Conservation (phyloP, 495 filamentous ascomycete genomes). For the Hypoxylon trugodes region DNA sequence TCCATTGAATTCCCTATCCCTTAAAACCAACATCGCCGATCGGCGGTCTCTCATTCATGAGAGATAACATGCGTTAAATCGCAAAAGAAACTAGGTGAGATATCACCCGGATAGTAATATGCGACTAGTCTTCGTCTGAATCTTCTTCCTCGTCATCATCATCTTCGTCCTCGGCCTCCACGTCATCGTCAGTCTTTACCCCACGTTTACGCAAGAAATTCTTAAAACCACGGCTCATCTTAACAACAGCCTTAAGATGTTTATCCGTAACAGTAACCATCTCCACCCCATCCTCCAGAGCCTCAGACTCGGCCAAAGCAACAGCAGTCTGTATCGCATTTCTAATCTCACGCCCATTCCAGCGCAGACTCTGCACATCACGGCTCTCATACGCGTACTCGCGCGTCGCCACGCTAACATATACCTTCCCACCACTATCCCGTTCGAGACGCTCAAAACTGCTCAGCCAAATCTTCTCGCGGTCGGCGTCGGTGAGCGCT, state of each 20-base stretch:
- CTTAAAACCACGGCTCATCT: conserved; percentile 54
- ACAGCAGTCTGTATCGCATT: conserved; percentile 56
- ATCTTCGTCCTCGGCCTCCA: conserved; percentile 26
- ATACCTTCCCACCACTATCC: conserved; percentile 45
- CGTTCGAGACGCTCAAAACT: conserved; percentile 53
- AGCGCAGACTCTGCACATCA: conserved; percentile 43
- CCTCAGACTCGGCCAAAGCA: conserved; percentile 53
- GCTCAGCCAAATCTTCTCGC: conserved; percentile 50
- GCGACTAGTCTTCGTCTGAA: neutral
- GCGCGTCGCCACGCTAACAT: conserved; percentile 42
- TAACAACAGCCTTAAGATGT: conserved; percentile 48
- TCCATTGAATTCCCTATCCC: neutral
- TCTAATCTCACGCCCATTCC: conserved; percentile 54
- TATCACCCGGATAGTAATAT: neutral
- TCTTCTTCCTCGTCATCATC: conserved; percentile 32
- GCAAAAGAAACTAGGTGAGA: too few species aligned
- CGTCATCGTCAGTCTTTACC: conserved; percentile 10
- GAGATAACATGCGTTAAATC: too few species aligned
- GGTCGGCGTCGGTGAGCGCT: conserved; percentile 45
- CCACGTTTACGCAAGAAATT: conserved; percentile 33
- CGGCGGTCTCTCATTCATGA: too few species aligned
- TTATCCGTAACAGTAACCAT: conserved; percentile 45
- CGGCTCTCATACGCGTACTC: conserved; percentile 42
- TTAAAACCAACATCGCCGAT: neutral
- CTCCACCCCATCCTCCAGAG: conserved; percentile 43